Evolutionary conservation across 805 yeast species (phyloP).

Genomic region (Babjeviella inositovora): DNA sequence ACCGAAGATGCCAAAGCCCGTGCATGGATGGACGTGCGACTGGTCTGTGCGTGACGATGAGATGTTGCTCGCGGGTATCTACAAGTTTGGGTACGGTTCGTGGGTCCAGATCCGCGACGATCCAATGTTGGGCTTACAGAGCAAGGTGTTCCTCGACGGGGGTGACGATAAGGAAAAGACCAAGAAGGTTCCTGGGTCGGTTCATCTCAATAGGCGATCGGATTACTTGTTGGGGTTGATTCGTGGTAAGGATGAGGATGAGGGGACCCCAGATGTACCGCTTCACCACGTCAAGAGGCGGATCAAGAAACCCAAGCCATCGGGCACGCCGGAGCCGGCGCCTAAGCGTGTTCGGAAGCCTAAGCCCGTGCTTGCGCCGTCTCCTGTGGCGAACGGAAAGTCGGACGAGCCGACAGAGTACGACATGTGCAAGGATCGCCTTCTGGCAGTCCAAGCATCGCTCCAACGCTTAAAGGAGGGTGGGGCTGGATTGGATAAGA

Average conservation of each 20-base stretch:
- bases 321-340: conserved; percentile 2
- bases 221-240: conserved; percentile 70
- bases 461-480: conserved; percentile 57
- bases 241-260: conserved; percentile 35
- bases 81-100: conserved; percentile 89
- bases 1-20: conserved; percentile 54
- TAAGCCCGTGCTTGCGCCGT: conserved; percentile 4
- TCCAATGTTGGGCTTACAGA: conserved; percentile 74
- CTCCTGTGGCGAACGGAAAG: conserved; percentile 28
- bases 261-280: conserved; percentile 3
- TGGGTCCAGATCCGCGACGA: conserved; percentile 94
- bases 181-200: conserved; percentile 79
- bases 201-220: conserved; percentile 81
- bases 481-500: conserved; percentile 53
- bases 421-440: conserved; percentile 36
- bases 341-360: conserved; percentile 3
- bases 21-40: conserved; percentile 78
- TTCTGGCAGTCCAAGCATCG: conserved; percentile 56
- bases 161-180: conserved; percentile 13
- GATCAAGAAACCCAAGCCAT: conserved; percentile 5
- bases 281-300: conserved; percentile 6
- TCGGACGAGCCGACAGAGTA: conserved; percentile 77
- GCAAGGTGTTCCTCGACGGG: conserved; percentile 62
- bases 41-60: conserved; percentile 82
- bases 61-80: conserved; percentile 72